Base-by-base conservation (phyloP, 257 asterid genomes). In the Lycium ferocissimum region DNA sequence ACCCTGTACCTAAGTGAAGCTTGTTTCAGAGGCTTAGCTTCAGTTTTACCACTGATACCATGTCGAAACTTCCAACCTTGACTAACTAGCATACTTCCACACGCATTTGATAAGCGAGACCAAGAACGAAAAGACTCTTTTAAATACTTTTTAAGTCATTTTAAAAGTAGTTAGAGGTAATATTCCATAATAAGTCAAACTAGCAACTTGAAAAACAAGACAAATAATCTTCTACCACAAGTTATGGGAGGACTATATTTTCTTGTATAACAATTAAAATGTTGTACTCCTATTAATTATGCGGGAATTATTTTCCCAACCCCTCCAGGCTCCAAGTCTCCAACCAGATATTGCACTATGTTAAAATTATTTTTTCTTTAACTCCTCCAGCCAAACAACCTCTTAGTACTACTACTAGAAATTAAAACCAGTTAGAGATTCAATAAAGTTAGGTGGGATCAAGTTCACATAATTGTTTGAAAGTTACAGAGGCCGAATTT, bases 381-480 rank as follows among this genome's bases (percentile, higher is more conserved):
- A 45, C 20, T 20, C 37, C 11, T 73, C 59, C 59, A n/a, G 18
- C 38, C 33, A 72, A 43, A 72, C 3, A 0, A 45, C 35, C 57
- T 10, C 56, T 71, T 71, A 26, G 13, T 2, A 15, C 33, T 40
- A 40, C 45, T 40, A 40, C 45, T 40, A 40, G 45, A 40, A 40
- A 40, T 40, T 40, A 40, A 40, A 54, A 54, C 59, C 59, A 54
- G 59, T 13, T 54, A 54, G 22, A 7, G 22, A 58, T 58, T 58
- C 35, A 61, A 61, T 61, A 13, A 26, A 76, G 62, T 76, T 76
- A 12, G 82, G 82, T 26, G 59, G 26, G 61, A 76, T 18, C 37
- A 43, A 72, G 35, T 71, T 18, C 57, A 43, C 56, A 71, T 43
- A 40, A 69, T 38, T 69, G 9, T 69, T 69, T 69, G 78, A 15